Evolutionary conservation across 257 asterid genomes (phyloP).

Genomic region (Fraxinus cuspidata): DNA sequence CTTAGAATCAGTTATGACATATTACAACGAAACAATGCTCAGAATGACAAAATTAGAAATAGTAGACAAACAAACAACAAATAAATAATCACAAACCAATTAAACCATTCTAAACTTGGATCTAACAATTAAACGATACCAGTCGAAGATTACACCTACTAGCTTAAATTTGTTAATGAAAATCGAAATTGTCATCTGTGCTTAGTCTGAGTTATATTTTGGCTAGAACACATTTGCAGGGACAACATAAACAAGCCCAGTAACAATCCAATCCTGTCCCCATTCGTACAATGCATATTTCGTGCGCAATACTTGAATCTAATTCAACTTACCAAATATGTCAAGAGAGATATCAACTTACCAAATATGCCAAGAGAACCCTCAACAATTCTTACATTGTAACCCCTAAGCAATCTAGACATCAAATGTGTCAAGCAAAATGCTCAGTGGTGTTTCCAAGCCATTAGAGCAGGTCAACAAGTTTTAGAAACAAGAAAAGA

Average conservation of each 20-base stretch:
- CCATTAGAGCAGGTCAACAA: slow-evolving; percentile 1
- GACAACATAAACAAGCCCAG: background rate
- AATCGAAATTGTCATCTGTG: background rate
- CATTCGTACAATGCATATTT: too few relatives aligned
- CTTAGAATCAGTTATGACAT: too few relatives aligned
- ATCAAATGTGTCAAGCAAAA: background rate
- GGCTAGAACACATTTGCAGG: background rate
- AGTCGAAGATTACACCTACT: too few relatives aligned
- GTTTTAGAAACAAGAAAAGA: background rate
- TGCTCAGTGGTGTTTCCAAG: slow-evolving; percentile 1
- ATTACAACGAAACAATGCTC: background rate
- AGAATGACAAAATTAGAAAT: too few relatives aligned
- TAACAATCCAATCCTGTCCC: background rate
- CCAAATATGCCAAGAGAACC: background rate
- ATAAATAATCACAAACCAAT: too few relatives aligned
- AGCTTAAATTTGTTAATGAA: background rate
- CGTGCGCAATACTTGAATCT: background rate
- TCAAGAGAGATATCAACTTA: background rate
- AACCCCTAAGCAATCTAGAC: background rate
- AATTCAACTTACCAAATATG: background rate
- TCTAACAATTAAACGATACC: too few relatives aligned
- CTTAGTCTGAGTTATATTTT: background rate
- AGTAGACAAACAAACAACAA: too few relatives aligned
- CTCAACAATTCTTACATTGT: background rate
- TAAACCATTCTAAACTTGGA: too few relatives aligned